Evolutionary conservation across 106 monocot genomes (phyloP), one percentile per base, ranked within the genome.

Genomic region (Acorus calamus): DNA sequence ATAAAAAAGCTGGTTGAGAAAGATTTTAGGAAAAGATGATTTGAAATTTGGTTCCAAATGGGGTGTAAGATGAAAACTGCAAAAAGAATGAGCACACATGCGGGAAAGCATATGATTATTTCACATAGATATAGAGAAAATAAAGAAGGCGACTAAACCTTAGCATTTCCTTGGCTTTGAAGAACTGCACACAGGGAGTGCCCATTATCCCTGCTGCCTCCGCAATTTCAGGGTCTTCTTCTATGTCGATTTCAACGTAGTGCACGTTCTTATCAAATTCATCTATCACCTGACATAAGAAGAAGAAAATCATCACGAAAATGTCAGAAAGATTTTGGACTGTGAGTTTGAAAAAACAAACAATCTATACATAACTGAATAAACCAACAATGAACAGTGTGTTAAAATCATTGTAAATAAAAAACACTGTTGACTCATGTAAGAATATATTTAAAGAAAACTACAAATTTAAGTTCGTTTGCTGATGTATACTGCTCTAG

Each of bases 201-300:
- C 94, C 94, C 94, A 96, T 96, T 55, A 96, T 90, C 59, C 76
- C 87, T 41, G 94, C 94, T 56, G 94, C 94, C 78, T 96, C 90
- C 11, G 90, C 90, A 67, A 90, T 77, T 74, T 96, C 90, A n/a
- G 66, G 90, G 67, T 96, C 94, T 70, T 90, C 94, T 64, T 96
- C 94, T 47, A 96, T 96, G 74, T 96, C 94, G 63, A 96, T 96
- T 69, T 96, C 90, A 57, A 96, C 84, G 64, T 82, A 80, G 73
- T 96, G 94, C 3, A 96, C 84, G 62, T 85, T 77, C 58, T 87
- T 62, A 53, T 90, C 76, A 65, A 61, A 87, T 70, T 96, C 94
- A 70, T 96, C 94, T 55, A 96, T 90, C 4, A 96, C 94, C 94
- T 96, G 86, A 50, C 51, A 60, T 7, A 61, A 52, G 47, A 64